Base-by-base conservation (phyloP, 148 eudicot species). In the Fallopia convolvulus region DNA sequence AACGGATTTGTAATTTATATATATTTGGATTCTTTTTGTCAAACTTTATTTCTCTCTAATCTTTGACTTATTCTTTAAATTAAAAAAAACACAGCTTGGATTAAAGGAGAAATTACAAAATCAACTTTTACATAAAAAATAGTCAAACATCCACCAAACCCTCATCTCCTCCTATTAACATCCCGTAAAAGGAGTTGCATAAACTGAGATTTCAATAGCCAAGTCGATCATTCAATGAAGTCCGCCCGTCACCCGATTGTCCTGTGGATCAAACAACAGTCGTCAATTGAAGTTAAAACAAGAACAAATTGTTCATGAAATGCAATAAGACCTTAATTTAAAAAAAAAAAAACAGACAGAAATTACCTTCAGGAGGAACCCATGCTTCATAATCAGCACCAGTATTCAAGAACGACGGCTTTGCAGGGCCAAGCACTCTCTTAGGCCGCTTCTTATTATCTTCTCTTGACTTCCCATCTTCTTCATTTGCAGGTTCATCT, bases 191-290 rank as follows among this genome's bases (percentile, higher is more conserved):
- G 61, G 23, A 55, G 26, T 55, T 55, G 40, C 70, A 63, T 17
- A 63, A 26, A 30, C 70, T 2, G 70, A 26, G 40, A 63, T 33
- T 68, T 92, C 79, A 95, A 83, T 95, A 95, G 72, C 99, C 99
- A 75, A 81, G 83, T 10, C 94, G 98, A 76, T 95, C 99, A 83
- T 95, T 95, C 85, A 95, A 72, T 26, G 99, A 90, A 48, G 99
- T 93, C 65, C 99, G 85, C 50, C 98, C 99, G 89, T 95, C 99
- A 13, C 99, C 99, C 41, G 98, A 93, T 90, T 95, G 99, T 75
- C 99, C 99, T 95, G 97, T 75, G 78, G 61, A 58, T n/a, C 41
- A 68, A 15, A 68, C 1, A 36, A 20, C 72, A 39, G 15, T 68
- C 39, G 72, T 68, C 39, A 39, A 68, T 32, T 68, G 36, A 12